Base-by-base conservation (phyloP, 352 stramenopile species). In the Globisporangium heterothallicum region DNA sequence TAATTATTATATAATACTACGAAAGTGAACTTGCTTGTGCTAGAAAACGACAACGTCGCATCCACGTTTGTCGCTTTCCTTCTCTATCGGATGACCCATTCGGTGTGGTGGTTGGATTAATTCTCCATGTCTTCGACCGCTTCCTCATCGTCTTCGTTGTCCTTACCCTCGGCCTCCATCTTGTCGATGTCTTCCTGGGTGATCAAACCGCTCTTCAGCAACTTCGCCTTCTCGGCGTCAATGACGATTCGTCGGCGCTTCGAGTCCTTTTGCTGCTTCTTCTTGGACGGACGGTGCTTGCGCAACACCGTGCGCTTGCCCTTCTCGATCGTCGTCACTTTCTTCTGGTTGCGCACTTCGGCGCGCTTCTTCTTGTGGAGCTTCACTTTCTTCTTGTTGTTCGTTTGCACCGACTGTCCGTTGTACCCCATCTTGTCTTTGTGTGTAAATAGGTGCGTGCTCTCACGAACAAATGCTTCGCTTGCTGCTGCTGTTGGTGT, bases 311-410 rank as follows among this genome's bases (percentile, higher is more conserved):
- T 74, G 44, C 59, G 59, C 48, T 70, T 65, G 36, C 81, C 81
- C 56, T 89, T 76, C 54, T 86, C 56, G 32, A 82, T 32, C 40
- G 56, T 49, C 47, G 69, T 59, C 25, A 94, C 84, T 60, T 92
- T 91, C 63, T 92, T 92, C 56, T 85, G 74, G 67, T 94, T 94
- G 53, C 66, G 68, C 19, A 78, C 47, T 58, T 88, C 66, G 6
- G 69, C 65, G 49, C 84, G 80, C 69, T 94, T 94, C 72, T 92
- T 94, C 64, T 72, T 83, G 36, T 81, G 72, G 30, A 94, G 67
- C 61, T 94, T 94, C 30, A 91, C 64, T 71, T 94, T 94, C 72
- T 79, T 91, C 65, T 87, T 87, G 78, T 94, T 94, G 64, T 82
- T 84, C 5, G 67, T 72, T 58, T 84, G 79, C 51, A 83, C 74